Conservation (phyloP, 768 basidiomycete genomes). For the Rhizopogon vesiculosus region DNA sequence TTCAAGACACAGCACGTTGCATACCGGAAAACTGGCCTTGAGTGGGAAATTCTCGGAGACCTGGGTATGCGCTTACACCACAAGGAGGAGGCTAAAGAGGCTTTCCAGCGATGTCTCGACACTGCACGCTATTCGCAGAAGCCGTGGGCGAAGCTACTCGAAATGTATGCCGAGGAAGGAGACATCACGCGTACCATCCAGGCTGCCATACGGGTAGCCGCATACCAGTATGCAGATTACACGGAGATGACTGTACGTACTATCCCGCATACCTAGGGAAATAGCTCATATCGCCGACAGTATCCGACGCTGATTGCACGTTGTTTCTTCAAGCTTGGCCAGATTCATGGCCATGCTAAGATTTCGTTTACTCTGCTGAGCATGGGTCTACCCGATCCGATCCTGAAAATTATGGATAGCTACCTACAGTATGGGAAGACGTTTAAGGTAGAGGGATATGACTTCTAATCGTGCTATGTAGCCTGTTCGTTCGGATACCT, state of each 20-base stretch:
- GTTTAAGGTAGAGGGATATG: constrained; percentile 86
- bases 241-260: constrained; percentile 78
- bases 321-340: constrained; percentile 89
- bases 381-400: constrained; percentile 88
- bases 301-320: constrained; percentile 90
- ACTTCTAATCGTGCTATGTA: constrained; percentile 45
- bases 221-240: constrained; percentile 89
- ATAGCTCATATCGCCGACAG: constrained; percentile 31
- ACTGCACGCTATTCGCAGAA: constrained; percentile 81
- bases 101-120: constrained; percentile 92
- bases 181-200: constrained; percentile 90
- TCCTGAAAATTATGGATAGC: constrained; percentile 90
- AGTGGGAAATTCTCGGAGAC: constrained; percentile 99
- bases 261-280: background rate
- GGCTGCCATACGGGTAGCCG: constrained; percentile 87
- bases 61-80: constrained; percentile 91
- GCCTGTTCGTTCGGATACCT: background rate
- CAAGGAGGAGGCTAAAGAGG: constrained; percentile 98
- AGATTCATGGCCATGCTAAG: constrained; percentile 90
- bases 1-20: constrained; percentile 99
- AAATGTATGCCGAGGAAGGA: constrained; percentile 95
- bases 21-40: constrained; percentile 92
- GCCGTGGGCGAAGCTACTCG: constrained; percentile 91
- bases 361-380: constrained; percentile 90
- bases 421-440: constrained; percentile 83